These are phyloP conservation scores for Guadua angustifolia DNA, from an alignment of 176 grass and related monocot genomes.

Conservation along the genomic window DNA sequence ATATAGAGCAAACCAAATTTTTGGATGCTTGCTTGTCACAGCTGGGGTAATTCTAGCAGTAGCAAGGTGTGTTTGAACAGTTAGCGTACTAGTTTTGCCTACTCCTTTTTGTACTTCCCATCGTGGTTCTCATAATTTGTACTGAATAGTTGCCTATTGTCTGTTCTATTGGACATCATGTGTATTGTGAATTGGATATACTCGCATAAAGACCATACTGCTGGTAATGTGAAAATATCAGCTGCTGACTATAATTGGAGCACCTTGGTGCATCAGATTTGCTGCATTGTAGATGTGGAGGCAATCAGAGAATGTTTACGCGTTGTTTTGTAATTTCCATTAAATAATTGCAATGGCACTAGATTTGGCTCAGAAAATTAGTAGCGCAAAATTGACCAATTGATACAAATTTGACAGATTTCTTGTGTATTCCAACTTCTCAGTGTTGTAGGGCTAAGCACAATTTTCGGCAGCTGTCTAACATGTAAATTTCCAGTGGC, in stretches of 20 bases:
- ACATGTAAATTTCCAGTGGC: background rate
- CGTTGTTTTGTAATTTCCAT: background rate
- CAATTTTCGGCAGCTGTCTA: background rate
- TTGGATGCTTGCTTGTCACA: conserved; percentile 87
- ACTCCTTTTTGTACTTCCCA: conserved; percentile 8
- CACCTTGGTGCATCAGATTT: background rate
- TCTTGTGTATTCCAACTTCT: conserved; percentile 3
- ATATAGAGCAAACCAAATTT: conserved; percentile 74
- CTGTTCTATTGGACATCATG: background rate
- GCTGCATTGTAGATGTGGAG: background rate
- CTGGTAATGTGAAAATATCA: background rate
- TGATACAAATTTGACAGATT: conserved; percentile 23
- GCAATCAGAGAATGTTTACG: conserved; percentile 25
- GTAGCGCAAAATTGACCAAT: background rate
- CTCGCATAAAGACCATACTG: background rate
- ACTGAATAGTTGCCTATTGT: background rate
- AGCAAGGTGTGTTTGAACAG: conserved; percentile 57
- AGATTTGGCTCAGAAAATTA: conserved; percentile 1
- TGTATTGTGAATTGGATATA: background rate
- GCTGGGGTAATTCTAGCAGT: conserved; percentile 79
- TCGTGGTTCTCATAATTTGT: conserved; percentile 16
- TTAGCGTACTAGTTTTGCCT: conserved; percentile 18
- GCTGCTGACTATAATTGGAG: background rate
- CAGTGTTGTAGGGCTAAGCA: conserved; percentile 8
- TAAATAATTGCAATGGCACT: background rate